Base-by-base conservation (phyloP, 768 basidiomycete genomes). In the Leccinum broughii region DNA sequence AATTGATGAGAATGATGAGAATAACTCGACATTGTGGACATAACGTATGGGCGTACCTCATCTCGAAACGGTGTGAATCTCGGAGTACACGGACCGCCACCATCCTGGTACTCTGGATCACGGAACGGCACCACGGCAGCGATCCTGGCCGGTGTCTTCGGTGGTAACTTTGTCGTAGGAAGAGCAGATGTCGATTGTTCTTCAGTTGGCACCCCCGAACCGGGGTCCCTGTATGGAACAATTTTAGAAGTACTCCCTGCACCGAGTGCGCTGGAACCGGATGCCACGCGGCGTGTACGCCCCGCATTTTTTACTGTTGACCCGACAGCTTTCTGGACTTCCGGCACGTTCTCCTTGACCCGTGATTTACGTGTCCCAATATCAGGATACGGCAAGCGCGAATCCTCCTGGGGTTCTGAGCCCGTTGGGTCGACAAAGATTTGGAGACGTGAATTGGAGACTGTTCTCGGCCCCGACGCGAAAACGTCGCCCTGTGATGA, bases 311-410 rank as follows among this genome's bases (percentile, higher is more conserved):
- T 85, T 46, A 92, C 61, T 30, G 82, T 90, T 58, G 88, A 81
- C 11, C 89, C 90, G 3, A 72, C 81, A 54, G 88, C 80, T 77
- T 88, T 89, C 70, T 83, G 83, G 32, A 84, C 82, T 71, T 88
- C 88, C 8, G 83, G 84, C 1, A 86, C 76, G 65, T 93, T 93
- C 76, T 93, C 90, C 66, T 92, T 93, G 65, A 90, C 78, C 55
- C 91, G 82, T 5, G 85, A 81, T 70, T 88, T 89, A 66, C 90
- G 88, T 60, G 90, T 86, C 20, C 89, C 91, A 2, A 93, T 71
- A 60, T 92, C 90, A 32, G 83, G 81, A 82, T 87, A 93, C 15
- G 83, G 76, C 53, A 74, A 65, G n/a, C 71, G 73, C 22, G 78
- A 76, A 9, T 78, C 78, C 13, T 78, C 74, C 52, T 80, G 77